Base-by-base conservation (phyloP, 148 eudicot species). In the Cornus controversa region DNA sequence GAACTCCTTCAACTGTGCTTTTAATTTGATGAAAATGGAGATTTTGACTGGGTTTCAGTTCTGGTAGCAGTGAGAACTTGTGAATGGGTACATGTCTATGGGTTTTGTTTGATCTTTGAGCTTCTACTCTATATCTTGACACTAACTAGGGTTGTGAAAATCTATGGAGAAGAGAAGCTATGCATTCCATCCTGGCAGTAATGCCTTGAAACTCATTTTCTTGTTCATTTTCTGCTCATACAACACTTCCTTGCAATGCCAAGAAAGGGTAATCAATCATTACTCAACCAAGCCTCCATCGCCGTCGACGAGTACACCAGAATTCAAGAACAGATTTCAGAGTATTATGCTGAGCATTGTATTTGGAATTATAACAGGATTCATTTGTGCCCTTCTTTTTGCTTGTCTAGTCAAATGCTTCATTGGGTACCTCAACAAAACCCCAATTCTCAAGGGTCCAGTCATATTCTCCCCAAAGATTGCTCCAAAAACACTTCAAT, bases 401-500 rank as follows among this genome's bases (percentile, higher is more conserved):
- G 92, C 91, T 80, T 82, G 47, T 29, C 34, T 85, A 22, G 74
- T 92, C 8, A 81, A 92, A 53, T 89, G 88, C 70, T 91, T 92
- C 75, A 70, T 91, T 27, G 80, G 71, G 5, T 89, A 82, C 80
- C 77, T 94, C 0, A 89, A 82, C 75, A 84, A 77, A 24, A 84
- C 90, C 75, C 98, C 97, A 31, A 70, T 89, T 67, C 92, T 92
- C 74, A 92, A 85, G 67, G 96, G 96, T 72, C 94, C 98, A 22
- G 91, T 92, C 29, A 84, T 94, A 8, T 94, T 94, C 66, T 94
- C 97, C 77, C 97, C 97, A 0, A 86, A 81, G 68, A 94, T 94
- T 53, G 83, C 83, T 15, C 88, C 91, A 11, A 83, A 81, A 25
- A 85, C 96, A 23, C 90, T 94, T 20, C 86, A 88, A 29, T 75